phyloP scores from a whole-genome alignment of 2,329 filamentous ascomycete species.

The Talaromyces funiculosus region DNA sequence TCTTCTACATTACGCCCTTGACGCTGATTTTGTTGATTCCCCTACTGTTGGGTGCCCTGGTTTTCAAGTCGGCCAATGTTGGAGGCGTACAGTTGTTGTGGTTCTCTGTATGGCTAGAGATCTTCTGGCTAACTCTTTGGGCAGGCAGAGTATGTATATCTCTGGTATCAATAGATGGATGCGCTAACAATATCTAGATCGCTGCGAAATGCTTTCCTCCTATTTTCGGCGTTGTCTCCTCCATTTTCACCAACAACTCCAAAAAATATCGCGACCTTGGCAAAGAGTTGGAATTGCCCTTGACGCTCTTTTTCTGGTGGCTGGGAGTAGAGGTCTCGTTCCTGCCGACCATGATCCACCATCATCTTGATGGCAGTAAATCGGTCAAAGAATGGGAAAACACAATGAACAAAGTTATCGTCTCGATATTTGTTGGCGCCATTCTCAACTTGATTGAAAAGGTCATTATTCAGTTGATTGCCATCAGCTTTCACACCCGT shows the following conservation, averaged over 20 bases:
- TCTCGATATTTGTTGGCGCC: slow-evolving; percentile 73
- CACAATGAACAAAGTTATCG: slow-evolving; percentile 77
- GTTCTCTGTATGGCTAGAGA: slow-evolving; percentile 94
- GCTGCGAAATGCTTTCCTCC: slow-evolving; percentile 60
- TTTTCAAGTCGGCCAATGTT: slow-evolving; percentile 56
- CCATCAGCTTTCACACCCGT: slow-evolving; percentile 82
- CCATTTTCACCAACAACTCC: slow-evolving; percentile 74
- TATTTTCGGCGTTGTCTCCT: slow-evolving; percentile 59
- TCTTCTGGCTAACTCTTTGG: slow-evolving; percentile 90
- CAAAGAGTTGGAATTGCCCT: slow-evolving; percentile 75
- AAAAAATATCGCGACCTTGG: slow-evolving; percentile 94
- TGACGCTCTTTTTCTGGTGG: slow-evolving; percentile 87
- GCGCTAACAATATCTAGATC: slow-evolving; percentile 36
- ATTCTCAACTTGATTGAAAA: slow-evolving; percentile 84
- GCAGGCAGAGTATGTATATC: slow-evolving; percentile 52
- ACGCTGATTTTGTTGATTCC: slow-evolving; percentile 62
- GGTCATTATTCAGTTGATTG: slow-evolving; percentile 90
- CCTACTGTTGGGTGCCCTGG: slow-evolving; percentile 57
- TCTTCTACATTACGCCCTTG: slow-evolving; percentile 65
- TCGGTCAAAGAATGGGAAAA: slow-evolving; percentile 62
- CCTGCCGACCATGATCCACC: slow-evolving; percentile 69
- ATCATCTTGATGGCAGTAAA: slow-evolving; percentile 51
- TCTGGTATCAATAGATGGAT: no score
- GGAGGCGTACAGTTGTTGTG: slow-evolving; percentile 76
- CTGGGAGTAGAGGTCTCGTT: slow-evolving; percentile 81